phyloP scores from a whole-genome alignment of 176 grass and related monocot species.

The Alloteropsis semialata region DNA sequence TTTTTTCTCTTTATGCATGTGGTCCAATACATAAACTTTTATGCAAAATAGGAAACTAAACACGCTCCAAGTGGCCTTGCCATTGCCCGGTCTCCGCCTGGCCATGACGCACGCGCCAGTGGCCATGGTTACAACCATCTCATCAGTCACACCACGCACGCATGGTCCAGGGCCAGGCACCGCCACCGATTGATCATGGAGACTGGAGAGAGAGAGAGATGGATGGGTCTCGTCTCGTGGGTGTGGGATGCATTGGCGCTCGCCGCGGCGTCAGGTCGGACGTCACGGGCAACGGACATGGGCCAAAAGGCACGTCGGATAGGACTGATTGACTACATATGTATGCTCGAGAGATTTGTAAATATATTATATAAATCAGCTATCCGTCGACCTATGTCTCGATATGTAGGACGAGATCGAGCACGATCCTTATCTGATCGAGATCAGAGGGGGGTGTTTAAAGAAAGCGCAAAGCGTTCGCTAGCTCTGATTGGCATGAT shows the following conservation, averaged over 20 bases:
- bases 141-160: conserved; percentile 25
- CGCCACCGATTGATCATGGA: no score
- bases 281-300: conserved; percentile 34
- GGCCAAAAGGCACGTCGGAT: not conserved
- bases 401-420: not conserved
- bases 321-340: not conserved
- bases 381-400: not conserved
- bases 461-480: not conserved
- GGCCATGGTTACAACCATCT: conserved; percentile 10
- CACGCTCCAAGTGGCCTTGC: no score
- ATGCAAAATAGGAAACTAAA: no score
- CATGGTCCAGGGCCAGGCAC: no score
- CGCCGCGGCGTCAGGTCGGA: conserved; percentile 26
- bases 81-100: not conserved
- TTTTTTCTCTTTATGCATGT: no score
- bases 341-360: not conserved
- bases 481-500: conserved; percentile 7
- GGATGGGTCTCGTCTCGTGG: not conserved
- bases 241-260: conserved; percentile 20
- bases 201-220: no score
- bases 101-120: not conserved
- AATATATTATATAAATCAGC: not conserved
- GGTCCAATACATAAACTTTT: no score
- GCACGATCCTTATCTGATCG: not conserved
- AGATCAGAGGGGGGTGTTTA: not conserved